Base-by-base conservation (phyloP, 331 rosid genomes). In the Telfairia occidentalis region DNA sequence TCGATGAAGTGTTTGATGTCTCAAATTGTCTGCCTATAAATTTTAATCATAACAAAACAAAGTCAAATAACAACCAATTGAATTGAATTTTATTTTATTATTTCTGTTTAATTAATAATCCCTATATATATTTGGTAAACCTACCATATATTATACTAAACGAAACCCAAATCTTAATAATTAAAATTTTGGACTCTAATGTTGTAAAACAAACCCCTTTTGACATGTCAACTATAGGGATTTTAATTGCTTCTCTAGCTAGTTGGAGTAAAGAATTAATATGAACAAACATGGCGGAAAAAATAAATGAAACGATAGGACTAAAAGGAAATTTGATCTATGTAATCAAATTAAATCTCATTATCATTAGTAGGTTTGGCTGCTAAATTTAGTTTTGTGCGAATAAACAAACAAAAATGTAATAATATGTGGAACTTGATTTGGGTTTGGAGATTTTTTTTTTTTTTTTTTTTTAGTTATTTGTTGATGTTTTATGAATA, bases 1-100 rank as follows among this genome's bases (percentile, higher is more conserved):
- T 34, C 97, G 87, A 23, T 87, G 93, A 49, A 92, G 19, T 1
- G 90, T 87, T 71, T 95, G 97, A 16, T 87, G 93, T 78, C 99
- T 55, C 73, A 95, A 78, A 78, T 76, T 84, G 78, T 95, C 99
- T 7, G 92, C 99, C 99, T 92, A 92, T 55, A 84, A 38, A 46
- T 43, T 10, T 2, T 32, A 28, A 58, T 28, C 1, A 58, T 28
- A 5, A 60, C 8, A n/a, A 23, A 64, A 32, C 1, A 19, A 50
- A 50, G 55, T 50, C 55, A 50, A 50, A 50, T 50, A 18, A 50
- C 48, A 43, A 43, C 48, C 10, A 43, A 37, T 37, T 6, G 10
- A 37, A 37, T 6, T 37, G 7, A 7, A 40, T 37, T 37, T 4
- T 37, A 37, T 37, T 5, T 3, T 45, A 48, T 5, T 18, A 18